Evolutionary conservation across 2,329 filamentous ascomycete genomes (phyloP), one percentile per base, ranked within the genome.

Genomic region (Ophioceras dolichostomum): DNA sequence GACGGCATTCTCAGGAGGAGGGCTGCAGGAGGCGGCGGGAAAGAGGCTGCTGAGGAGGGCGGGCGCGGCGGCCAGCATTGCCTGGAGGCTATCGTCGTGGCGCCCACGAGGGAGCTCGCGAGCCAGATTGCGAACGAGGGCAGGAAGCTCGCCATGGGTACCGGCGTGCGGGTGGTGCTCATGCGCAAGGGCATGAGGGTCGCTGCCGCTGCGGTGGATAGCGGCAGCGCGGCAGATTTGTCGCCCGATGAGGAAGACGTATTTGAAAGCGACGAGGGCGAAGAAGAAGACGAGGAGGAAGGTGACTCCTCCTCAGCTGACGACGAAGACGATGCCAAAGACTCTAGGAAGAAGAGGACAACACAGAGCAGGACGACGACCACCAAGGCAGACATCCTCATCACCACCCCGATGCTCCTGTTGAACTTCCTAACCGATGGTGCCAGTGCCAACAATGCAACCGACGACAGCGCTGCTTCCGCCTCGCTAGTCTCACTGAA

Each of bases 181-280:
- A 87, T 95, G 77, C 79, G 75, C 50, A 95, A 94, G 59, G 83
- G 83, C 5, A 89, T 93, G 77, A 70, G 67, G 20, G 61, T 93
- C 30, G 67, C 68, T 2, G n/a, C n/a, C 30, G 12, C 22, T 12
- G 62, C 68, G 1, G 63, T 63, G 19, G 55, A 59, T 7, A 54
- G 48, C 10, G 55, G 60, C 19, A 59, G 59, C 7, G 40, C 54
- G 9, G 28, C 28, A 9, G 24, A 29, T 12, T 27, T 39, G 10
- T 36, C 41, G 3, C 47, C 47, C 1, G 55, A 56, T 10, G 61
- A 62, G 4, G 61, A 58, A 12, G 65, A 60, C 1, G 57, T 59
- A 1, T 39, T 9, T 9, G 19, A 37, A 20, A 36, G 38, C 13
- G 42, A 39, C 3, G 38, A 36, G 2, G 46, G 40, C 2, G 50